Evolutionary conservation across 495 filamentous ascomycete genomes (phyloP).

Genomic region (Neurospora cerealis): DNA sequence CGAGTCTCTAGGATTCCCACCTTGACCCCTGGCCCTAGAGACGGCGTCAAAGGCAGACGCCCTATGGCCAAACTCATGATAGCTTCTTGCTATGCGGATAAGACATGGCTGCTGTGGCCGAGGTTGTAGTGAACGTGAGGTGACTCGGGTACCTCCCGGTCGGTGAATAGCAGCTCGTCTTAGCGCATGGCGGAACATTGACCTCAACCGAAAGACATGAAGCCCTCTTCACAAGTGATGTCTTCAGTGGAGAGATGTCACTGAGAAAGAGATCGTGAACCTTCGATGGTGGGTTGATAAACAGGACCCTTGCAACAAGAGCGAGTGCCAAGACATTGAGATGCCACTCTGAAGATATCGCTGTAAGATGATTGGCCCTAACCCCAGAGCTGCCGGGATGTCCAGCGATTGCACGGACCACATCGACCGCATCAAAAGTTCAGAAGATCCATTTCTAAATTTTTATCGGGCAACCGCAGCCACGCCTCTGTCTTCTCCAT

Average conservation of each 20-base stretch:
- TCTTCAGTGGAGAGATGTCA: background rate
- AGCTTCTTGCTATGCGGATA: background rate
- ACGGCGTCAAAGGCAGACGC: background rate
- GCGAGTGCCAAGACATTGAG: background rate
- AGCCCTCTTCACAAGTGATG: background rate
- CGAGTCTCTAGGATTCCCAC: background rate
- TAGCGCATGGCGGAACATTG: conserved; percentile 29
- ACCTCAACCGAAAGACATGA: conserved; percentile 4
- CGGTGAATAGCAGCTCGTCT: conserved; percentile 7
- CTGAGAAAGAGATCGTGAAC: background rate
- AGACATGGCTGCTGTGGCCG: background rate
- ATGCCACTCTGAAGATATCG: background rate
- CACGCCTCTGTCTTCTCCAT: background rate
- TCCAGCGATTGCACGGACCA: background rate
- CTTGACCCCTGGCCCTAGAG: background rate
- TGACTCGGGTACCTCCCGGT: background rate
- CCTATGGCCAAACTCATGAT: conserved; percentile 1
- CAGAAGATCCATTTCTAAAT: background rate
- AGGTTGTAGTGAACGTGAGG: background rate
- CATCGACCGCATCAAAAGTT: background rate
- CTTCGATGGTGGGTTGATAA: background rate
- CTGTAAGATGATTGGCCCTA: background rate
- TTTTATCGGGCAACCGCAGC: background rate
- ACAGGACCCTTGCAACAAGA: background rate
- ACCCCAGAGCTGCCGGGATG: background rate